phyloP scores from a whole-genome alignment of 208 protist genomes.

The Acanthamoeba lenticulata region DNA sequence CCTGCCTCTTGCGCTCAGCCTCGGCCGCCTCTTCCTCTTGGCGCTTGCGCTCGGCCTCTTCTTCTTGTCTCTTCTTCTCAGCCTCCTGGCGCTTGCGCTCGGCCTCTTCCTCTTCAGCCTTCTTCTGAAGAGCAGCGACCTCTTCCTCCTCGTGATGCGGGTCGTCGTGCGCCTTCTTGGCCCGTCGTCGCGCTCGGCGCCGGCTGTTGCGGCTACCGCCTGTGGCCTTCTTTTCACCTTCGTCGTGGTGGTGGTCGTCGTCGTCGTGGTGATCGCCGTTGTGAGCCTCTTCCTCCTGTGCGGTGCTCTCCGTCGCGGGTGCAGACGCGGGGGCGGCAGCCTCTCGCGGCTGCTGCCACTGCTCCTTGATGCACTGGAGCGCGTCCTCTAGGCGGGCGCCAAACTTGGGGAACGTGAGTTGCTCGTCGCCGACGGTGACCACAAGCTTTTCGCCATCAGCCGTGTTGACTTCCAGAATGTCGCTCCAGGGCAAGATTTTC shows the following conservation, averaged over 20 bases:
- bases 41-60: not conserved
- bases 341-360: not conserved
- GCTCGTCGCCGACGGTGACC: conserved; percentile 2
- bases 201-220: not conserved
- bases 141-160: not conserved
- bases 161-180: not conserved
- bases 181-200: not conserved
- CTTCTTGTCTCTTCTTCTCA: not conserved
- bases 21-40: not conserved
- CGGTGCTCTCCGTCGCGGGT: not conserved
- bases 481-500: not conserved
- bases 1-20: not conserved
- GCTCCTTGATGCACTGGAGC: not conserved
- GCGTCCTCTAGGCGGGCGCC: not conserved
- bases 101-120: not conserved
- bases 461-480: not conserved
- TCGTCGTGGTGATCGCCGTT: not conserved
- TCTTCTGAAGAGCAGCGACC: not conserved
- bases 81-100: not conserved
- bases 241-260: not conserved
- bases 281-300: not conserved
- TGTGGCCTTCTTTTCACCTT: not conserved
- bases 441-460: not conserved
- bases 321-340: not conserved
- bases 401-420: not conserved